phyloP scores from a whole-genome alignment of 2,329 filamentous ascomycete species.

The Botrytis porri region DNA sequence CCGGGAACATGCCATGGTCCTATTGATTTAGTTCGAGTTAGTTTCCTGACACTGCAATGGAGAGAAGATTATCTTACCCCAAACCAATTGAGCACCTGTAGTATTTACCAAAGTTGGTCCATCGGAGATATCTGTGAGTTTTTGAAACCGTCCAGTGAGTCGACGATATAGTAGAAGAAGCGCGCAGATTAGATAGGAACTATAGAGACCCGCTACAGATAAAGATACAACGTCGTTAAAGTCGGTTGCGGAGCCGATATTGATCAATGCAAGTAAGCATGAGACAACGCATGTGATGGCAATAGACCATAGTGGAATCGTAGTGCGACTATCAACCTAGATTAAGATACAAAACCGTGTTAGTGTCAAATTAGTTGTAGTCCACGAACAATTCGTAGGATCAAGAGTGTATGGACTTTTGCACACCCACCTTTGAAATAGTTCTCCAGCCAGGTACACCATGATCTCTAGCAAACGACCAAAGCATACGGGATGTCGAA shows the following conservation, averaged over 20 bases:
- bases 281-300: constrained; percentile 5
- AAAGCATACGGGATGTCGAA: constrained; percentile 41
- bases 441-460: constrained; percentile 43
- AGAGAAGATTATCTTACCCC: constrained; percentile 1
- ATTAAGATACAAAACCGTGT: background rate
- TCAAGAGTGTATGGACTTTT: background rate
- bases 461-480: constrained; percentile 45
- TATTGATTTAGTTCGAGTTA: background rate
- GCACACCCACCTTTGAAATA: constrained; percentile 37
- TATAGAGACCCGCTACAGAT: constrained; percentile 17
- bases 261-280: constrained; percentile 40
- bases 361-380: background rate
- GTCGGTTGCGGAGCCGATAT: constrained; percentile 47
- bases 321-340: constrained; percentile 10
- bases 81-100: constrained; percentile 12
- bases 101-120: constrained; percentile 8
- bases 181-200: constrained; percentile 18
- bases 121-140: background rate
- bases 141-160: constrained; percentile 5
- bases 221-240: constrained; percentile 52
- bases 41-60: background rate
- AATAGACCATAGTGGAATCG: constrained; percentile 14
- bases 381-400: rapidly evolving
- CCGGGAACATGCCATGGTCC: constrained; percentile 33
- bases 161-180: constrained; percentile 21